A percentile compares a stretch with the other conserved stretches of the same genome.
phyloP scores from a whole-genome alignment of 1,139 yeast species.

The Magnusiomyces suaveolens region DNA sequence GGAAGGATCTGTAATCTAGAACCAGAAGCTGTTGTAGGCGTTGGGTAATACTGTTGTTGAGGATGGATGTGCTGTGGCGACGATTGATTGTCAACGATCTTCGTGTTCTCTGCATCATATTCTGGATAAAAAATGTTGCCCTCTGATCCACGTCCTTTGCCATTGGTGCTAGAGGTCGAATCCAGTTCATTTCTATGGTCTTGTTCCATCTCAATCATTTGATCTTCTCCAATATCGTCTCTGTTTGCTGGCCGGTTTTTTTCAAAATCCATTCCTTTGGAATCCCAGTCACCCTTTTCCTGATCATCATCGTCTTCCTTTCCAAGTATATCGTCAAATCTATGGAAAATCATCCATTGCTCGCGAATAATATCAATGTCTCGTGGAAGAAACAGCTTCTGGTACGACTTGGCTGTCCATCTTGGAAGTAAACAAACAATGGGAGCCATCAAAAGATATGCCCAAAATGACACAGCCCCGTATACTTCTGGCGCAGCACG shows the following conservation, averaged over 20 bases:
- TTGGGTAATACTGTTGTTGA: background rate
- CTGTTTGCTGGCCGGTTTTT: background rate
- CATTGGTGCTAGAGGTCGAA: background rate
- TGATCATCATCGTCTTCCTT: slow-evolving; percentile 14
- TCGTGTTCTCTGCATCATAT: background rate
- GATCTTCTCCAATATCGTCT: background rate
- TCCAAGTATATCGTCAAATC: slow-evolving; percentile 14
- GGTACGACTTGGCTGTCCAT: slow-evolving; percentile 53
- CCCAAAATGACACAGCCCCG: slow-evolving; percentile 74
- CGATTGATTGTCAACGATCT: no score
- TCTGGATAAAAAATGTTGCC: background rate
- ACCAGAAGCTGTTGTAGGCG: background rate
- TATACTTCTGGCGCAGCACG: slow-evolving; percentile 66
- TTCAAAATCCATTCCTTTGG: background rate
- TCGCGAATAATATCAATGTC: slow-evolving; percentile 87
- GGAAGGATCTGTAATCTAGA: background rate
- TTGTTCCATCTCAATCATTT: background rate
- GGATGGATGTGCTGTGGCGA: background rate
- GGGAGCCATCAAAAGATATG: slow-evolving; percentile 62
- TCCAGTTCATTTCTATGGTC: background rate
- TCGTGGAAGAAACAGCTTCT: slow-evolving; percentile 55
- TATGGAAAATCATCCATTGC: slow-evolving; percentile 22
- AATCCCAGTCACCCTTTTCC: background rate
- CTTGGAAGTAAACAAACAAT: slow-evolving; percentile 70
- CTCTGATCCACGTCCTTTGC: background rate